phyloP scores from a whole-genome alignment of 306 rosid genomes.

The Lithocarpus polystachyus region DNA sequence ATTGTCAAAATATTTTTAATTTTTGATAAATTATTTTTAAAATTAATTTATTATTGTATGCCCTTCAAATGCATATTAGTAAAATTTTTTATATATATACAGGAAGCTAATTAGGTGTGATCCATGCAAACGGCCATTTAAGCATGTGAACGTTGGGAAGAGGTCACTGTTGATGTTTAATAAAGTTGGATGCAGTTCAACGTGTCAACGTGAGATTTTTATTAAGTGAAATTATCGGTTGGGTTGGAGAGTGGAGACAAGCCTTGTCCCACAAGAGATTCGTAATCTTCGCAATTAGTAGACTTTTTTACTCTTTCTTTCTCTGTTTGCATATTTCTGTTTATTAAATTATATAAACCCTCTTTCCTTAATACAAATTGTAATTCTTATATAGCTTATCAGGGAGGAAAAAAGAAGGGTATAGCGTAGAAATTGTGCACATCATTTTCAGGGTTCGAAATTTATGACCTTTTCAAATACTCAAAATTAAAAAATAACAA shows the following conservation, averaged over 20 bases:
- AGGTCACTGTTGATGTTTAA: background rate
- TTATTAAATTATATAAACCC: background rate
- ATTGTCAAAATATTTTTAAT: too few species aligned
- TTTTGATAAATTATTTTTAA: too few species aligned
- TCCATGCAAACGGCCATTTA: slow-evolving; percentile 5
- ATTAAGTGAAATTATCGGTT: slow-evolving; percentile 10
- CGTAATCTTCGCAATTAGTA: slow-evolving; percentile 33
- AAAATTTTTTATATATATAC: too few species aligned
- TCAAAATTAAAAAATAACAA: background rate
- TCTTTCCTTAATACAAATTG: background rate
- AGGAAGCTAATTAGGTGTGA: too few species aligned
- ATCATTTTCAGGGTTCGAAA: background rate
- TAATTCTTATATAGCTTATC: too few species aligned
- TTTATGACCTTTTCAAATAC: background rate
- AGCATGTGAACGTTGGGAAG: background rate
- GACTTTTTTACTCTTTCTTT: slow-evolving; percentile 3
- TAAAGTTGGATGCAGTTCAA: background rate
- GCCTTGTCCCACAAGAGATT: slow-evolving; percentile 44
- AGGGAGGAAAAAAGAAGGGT: too few species aligned
- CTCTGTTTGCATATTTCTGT: background rate
- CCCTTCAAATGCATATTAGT: too few species aligned
- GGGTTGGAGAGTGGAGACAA: slow-evolving; percentile 27
- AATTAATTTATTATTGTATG: too few species aligned
- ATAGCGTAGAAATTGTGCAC: too few species aligned
- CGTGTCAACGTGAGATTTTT: slow-evolving; percentile 14